Conservation (phyloP, 1,139 yeast genomes). For the Hansenula anomala region DNA sequence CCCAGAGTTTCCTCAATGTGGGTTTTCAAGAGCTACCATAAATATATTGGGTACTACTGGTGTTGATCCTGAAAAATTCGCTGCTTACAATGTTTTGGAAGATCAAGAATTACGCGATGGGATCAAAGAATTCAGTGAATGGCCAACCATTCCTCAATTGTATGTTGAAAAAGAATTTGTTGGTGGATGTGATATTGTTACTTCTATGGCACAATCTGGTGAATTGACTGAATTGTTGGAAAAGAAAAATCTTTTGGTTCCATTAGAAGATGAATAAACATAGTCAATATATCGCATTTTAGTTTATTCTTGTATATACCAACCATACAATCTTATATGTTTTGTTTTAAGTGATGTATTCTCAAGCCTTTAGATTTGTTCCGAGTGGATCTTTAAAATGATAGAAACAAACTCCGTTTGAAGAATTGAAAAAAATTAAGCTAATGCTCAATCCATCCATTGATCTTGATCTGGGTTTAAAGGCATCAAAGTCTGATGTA, state of each 20-base stretch:
- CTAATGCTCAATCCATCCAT: no score
- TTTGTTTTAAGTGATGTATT: no score
- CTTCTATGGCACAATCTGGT: slow-evolving; percentile 90
- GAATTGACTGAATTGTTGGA: slow-evolving; percentile 84
- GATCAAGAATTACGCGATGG: slow-evolving; percentile 91
- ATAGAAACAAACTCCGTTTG: slow-evolving; percentile 23
- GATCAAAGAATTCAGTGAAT: slow-evolving; percentile 88
- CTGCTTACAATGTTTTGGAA: slow-evolving; percentile 94
- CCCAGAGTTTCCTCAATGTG: slow-evolving; percentile 98
- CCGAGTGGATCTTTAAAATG: slow-evolving; percentile 9
- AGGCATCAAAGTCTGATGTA: no score
- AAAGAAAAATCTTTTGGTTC: slow-evolving; percentile 70
- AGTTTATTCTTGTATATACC: no score
- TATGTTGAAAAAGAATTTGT: slow-evolving; percentile 70
- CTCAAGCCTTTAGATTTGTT: slow-evolving; percentile 25
- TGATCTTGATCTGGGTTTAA: no score
- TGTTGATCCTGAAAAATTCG: slow-evolving; percentile 92
- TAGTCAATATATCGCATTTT: no score
- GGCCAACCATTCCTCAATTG: slow-evolving; percentile 85
- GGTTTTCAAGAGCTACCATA: slow-evolving; percentile 93
- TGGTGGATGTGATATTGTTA: slow-evolving; percentile 96
- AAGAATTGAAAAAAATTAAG: slow-evolving; percentile 13
- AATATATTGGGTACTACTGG: slow-evolving; percentile 94
- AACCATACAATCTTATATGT: no score
- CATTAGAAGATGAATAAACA: slow-evolving; percentile 39